Base-by-base conservation (phyloP, 2,329 filamentous ascomycete species). In the Scolecobasidium constrictum region DNA sequence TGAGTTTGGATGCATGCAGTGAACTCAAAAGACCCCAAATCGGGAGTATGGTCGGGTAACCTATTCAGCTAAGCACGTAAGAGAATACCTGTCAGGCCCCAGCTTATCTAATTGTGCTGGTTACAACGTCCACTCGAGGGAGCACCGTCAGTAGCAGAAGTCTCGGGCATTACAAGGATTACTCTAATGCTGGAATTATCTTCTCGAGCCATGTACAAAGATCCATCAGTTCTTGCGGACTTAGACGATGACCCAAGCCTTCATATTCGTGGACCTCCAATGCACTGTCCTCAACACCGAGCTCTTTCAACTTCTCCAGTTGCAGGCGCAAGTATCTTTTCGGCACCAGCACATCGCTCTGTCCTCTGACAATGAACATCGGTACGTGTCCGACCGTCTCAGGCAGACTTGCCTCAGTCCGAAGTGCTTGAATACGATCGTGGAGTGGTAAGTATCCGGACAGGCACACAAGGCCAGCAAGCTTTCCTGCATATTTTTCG, bases 401-500 rank as follows among this genome's bases (percentile, higher is more conserved):
- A 28, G 57, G 50, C 36, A 67, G 46, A 0, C 56, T 58, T 12
- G 19, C 56, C 54, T 7, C 50, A 51, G 5, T 49, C 51, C 4
- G 59, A 59, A 13, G 63, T 53, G 51, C 69, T 55, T 72, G 68
- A 50, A 86, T 61, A 56, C 80, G 82, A 47, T 74, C 66, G 48
- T 75, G 70, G 36, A 95, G 68, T 15, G 86, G 71, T 51, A 95
- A 64, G 62, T 93, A 96, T 53, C 78, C 81, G 11, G 83, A 92
- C 48, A 96, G 65, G 7, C 81, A 86, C 48, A 94, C 80, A 49
- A 96, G 83, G 48, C 88, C 90, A 13, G 78, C 90, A 13, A 96
- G 69, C 63, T 86, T 86, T 51, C 75, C 70, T 35, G 73, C 71
- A 51, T 69, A 75, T 38, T 57, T 60, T 31, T 18, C 15, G 5